These are phyloP conservation scores for Agarophyton chilense DNA, from an alignment of 23 red algal species.

Conservation along the genomic window DNA sequence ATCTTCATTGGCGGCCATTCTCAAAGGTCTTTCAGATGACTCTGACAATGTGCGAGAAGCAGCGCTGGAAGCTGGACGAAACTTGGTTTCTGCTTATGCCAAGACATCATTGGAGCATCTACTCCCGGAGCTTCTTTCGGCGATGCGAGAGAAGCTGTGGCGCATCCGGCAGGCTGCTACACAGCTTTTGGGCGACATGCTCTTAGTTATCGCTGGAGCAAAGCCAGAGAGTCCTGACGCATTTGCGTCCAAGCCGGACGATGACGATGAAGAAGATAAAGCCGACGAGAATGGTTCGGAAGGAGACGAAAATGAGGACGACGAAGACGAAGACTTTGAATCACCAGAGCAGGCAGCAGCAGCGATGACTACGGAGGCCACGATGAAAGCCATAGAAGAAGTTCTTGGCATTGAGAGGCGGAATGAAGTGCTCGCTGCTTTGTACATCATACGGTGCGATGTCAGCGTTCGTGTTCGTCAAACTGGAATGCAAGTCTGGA, in stretches of 20 bases:
- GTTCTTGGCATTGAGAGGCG: conserved; percentile 62
- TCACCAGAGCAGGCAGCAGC: conserved; percentile 69
- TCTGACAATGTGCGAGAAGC: conserved; percentile 87
- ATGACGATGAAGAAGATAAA: conserved; percentile 54
- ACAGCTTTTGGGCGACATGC: conserved; percentile 81
- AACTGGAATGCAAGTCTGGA: conserved; percentile 84
- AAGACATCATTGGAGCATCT: conserved; percentile 72
- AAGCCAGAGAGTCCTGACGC: conserved; percentile 31
- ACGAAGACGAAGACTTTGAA: conserved; percentile 57
- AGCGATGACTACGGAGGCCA: conserved; percentile 69
- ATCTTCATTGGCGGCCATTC: conserved; percentile 60
- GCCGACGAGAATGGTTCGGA: conserved; percentile 35
- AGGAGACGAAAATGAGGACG: conserved; percentile 41
- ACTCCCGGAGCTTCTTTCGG: conserved; percentile 59
- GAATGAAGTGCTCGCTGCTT: conserved; percentile 71
- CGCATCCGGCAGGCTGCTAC: conserved; percentile 79
- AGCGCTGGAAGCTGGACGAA: conserved; percentile 78
- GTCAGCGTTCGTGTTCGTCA: conserved; percentile 75
- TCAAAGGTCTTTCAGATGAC: conserved; percentile 82
- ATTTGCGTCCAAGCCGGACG: background rate
- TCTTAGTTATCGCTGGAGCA: conserved; percentile 78
- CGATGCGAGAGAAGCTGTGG: conserved; percentile 82
- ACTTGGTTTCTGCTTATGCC: conserved; percentile 76
- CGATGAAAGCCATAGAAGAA: conserved; percentile 73
- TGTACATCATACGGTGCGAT: conserved; percentile 89